Evolutionary conservation across 2,329 filamentous ascomycete genomes (phyloP), one percentile per base, ranked within the genome.

Genomic region (Ceratocystis albifundus): DNA sequence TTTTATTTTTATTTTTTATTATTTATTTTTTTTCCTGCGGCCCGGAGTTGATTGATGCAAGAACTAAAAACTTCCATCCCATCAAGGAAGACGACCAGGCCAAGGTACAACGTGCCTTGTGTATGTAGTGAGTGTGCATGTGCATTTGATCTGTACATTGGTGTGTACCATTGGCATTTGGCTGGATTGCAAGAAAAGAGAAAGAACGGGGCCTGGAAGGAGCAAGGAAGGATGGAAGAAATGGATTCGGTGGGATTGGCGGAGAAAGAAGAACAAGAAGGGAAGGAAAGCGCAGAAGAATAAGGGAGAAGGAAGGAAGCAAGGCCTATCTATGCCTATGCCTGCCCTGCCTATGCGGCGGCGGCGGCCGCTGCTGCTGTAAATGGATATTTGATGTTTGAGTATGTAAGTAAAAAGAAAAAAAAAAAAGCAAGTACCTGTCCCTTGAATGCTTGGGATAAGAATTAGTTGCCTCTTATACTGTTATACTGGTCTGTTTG

Each of bases 331-430:
- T n/a, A n/a, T n/a, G n/a, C n/a, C n/a, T n/a, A n/a, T n/a, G n/a
- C n/a, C n/a, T n/a, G n/a, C n/a, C n/a, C n/a, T n/a, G 7, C 15
- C n/a, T 57, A 7, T 28, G 12, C 10, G 53, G 6, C n/a, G n/a
- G n/a, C n/a, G n/a, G n/a, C n/a, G n/a, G n/a, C n/a, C n/a, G n/a
- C 53, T 57, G 53, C n/a, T 45, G 15, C n/a, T 30, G 67, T 68
- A 68, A 69, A 71, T 71, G 73, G 12, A 4, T 17, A 48, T 53
- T 30, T 63, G 36, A 32, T 50, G 20, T 57, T 57, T 28, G 32
- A 17, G 53, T 64, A n/a, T 32, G 55, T 22, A 17, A 10, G 36
- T 41, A 41, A n/a, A n/a, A n/a, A n/a, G n/a, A n/a, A n/a, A n/a
- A n/a, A n/a, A n/a, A n/a, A n/a, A n/a, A n/a, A n/a, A n/a, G n/a